These are phyloP conservation scores for Hyphopichia burtonii DNA, from an alignment of 1,139 yeast species.

Conservation along the genomic window DNA sequence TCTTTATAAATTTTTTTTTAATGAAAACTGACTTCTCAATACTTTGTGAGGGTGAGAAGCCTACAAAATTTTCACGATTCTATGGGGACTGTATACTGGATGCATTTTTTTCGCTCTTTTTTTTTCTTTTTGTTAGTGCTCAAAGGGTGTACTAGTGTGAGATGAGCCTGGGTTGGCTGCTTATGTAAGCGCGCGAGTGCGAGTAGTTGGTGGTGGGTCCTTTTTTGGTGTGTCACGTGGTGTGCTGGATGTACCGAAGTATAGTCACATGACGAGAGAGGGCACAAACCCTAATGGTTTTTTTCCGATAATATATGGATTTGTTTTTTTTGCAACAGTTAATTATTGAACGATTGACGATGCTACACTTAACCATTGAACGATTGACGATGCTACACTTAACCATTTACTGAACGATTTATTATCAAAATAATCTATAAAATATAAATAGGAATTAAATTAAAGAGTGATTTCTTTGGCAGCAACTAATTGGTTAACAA, in stretches of 20 bases:
- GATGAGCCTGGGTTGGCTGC: too few species aligned
- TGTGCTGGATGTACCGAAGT: background rate
- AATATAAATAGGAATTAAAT: background rate
- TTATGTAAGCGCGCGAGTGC: too few species aligned
- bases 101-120: background rate
- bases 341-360: too few species aligned
- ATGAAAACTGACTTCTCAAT: background rate
- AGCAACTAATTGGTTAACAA: conserved; percentile 34
- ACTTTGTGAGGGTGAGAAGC: conserved; percentile 1
- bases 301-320: background rate
- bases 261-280: background rate
- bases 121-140: too few species aligned
- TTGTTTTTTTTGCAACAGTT: too few species aligned
- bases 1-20: conserved; percentile 1
- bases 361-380: too few species aligned
- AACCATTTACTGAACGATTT: too few species aligned
- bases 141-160: background rate
- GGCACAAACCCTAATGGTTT: background rate
- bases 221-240: too few species aligned
- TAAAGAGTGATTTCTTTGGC: conserved; percentile 21
- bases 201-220: too few species aligned
- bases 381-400: too few species aligned
- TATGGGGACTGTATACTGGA: background rate
- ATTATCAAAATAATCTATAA: background rate
- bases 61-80: conserved; percentile 2